A percentile compares a stretch with the other conserved stretches of the same genome.
Evolutionary conservation across 805 yeast species (phyloP).

Genomic region (Saturnispora sekii): DNA sequence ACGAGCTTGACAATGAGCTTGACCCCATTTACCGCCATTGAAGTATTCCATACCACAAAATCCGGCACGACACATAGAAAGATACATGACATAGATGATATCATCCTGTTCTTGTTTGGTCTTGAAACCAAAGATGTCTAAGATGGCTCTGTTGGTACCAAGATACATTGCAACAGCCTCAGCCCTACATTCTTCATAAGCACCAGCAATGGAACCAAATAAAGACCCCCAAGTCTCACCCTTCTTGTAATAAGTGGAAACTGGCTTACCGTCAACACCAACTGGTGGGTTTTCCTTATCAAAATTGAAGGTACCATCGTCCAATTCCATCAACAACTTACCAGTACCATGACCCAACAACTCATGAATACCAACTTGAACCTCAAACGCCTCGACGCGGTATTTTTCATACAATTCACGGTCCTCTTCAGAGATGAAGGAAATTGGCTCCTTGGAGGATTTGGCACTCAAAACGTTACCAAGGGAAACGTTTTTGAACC

Average conservation of each 20-base stretch:
- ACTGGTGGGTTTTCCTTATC: conserved; percentile 54
- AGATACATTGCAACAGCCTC: conserved; percentile 81
- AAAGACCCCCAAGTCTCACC: conserved; percentile 89
- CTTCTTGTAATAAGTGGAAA: conserved; percentile 58
- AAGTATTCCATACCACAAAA: conserved; percentile 73
- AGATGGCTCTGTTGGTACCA: conserved; percentile 55
- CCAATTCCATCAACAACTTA: conserved; percentile 52
- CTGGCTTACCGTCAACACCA: conserved; percentile 51
- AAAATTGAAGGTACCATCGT: conserved; percentile 61
- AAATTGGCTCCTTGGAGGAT: conserved; percentile 56
- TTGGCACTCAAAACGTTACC: conserved; percentile 79
- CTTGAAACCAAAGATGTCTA: conserved; percentile 64
- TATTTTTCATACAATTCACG: conserved; percentile 55
- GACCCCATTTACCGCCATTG: conserved; percentile 80
- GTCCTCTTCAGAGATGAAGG: conserved; percentile 49
- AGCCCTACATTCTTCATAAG: conserved; percentile 90
- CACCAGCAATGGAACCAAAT: conserved; percentile 75
- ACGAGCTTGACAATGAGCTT: conserved; percentile 91
- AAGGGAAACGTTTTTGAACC: conserved; percentile 82
- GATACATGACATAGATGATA: conserved; percentile 55
- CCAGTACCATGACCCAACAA: conserved; percentile 89
- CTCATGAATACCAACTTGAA: conserved; percentile 91
- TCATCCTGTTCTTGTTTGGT: conserved; percentile 50
- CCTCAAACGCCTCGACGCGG: conserved; percentile 78
- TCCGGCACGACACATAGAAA: conserved; percentile 86